Base-by-base conservation (phyloP, 2,329 filamentous ascomycete species). In the Periglandula ipomoeae region DNA sequence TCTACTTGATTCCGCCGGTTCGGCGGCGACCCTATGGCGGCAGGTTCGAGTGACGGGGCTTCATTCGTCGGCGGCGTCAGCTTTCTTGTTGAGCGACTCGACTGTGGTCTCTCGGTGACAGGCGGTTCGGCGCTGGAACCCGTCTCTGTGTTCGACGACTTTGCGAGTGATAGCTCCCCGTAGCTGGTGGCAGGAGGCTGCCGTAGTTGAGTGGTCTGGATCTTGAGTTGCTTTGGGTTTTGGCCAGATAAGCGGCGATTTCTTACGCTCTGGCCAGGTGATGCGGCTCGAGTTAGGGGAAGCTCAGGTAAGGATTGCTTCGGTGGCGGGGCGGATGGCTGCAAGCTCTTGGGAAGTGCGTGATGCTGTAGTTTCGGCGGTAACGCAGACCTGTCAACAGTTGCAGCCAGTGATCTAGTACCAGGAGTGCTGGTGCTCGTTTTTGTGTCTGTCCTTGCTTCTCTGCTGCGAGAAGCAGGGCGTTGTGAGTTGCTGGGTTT, bases 141-240 rank as follows among this genome's bases (percentile, higher is more conserved):
- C 1, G 49, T 44, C 9, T 55, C 52, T 8, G 55, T 52, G 44
- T 49, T 23, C 9, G 19, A n/a, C n/a, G n/a, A 11, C 35, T 40
- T 44, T 27, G 44, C 3, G 32, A 47, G 10, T 20, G 47, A 37
- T 5, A 38, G 26, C 6, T 43, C 45, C n/a, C 44, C 52, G 32
- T 53, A 43, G 23, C 37, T 40, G n/a, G 50, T 22, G 7, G 51
- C 26, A 7, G 58, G 47, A 3, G 59, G 55, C 17, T 57, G 53
- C n/a, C 50, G 55, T 6, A 65, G 57, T 22, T 63, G 65, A 1
- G 59, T 56, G 0, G 89, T 96, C 65, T 96, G 88, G 49, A 97
- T 96, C 68, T 89, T 95, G 45, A 97, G 72, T 59, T 90, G 86
- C 62, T 87, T 90, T 13, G 79, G 71, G 58, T 87, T 88, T 57